A percentile compares a stretch with the other conserved stretches of the same genome.
Evolutionary conservation across 306 rosid species (phyloP).

Genomic region (Oemleria cerasiformis): DNA sequence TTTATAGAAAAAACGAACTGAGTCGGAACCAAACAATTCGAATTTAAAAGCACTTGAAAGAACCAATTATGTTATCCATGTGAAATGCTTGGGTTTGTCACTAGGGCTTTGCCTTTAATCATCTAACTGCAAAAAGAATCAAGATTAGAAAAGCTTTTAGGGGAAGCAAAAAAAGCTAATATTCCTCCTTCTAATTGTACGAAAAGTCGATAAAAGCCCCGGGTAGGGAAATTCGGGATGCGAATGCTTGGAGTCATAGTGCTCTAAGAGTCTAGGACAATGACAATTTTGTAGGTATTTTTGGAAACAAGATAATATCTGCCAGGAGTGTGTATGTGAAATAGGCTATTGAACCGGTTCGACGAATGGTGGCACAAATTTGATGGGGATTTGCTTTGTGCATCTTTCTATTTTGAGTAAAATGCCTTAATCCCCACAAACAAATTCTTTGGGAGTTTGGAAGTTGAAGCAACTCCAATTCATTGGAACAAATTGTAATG

Average conservation of each 20-base stretch:
- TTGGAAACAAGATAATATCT: constrained; percentile 10
- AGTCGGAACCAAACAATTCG: constrained; percentile 40
- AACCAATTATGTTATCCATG: constrained; percentile 41
- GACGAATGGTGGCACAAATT: constrained; percentile 1
- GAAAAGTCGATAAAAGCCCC: constrained; percentile 33
- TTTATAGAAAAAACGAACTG: constrained; percentile 32
- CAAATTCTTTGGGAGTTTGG: not conserved
- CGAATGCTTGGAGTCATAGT: constrained; percentile 22
- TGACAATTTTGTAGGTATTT: constrained; percentile 37
- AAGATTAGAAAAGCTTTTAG: constrained; percentile 42
- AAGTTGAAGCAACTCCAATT: constrained; percentile 2
- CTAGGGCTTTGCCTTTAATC: constrained; percentile 26
- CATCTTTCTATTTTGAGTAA: constrained; percentile 14
- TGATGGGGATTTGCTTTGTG: not conserved
- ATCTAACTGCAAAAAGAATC: constrained; percentile 46
- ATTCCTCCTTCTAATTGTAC: constrained; percentile 44
- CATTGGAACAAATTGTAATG: not conserved
- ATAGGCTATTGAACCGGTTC: constrained; percentile 2
- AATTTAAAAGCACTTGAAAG: constrained; percentile 52
- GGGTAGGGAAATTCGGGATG: constrained; percentile 32
- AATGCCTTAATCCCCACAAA: constrained; percentile 12
- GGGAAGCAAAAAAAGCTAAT: constrained; percentile 49
- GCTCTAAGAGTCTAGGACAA: constrained; percentile 31
- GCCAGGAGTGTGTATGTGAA: constrained; percentile 8
- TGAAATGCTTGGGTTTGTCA: constrained; percentile 41